Evolutionary conservation across 2,329 filamentous ascomycete genomes (phyloP), one percentile per base, ranked within the genome.

Genomic region (Graphilbum sp.): DNA sequence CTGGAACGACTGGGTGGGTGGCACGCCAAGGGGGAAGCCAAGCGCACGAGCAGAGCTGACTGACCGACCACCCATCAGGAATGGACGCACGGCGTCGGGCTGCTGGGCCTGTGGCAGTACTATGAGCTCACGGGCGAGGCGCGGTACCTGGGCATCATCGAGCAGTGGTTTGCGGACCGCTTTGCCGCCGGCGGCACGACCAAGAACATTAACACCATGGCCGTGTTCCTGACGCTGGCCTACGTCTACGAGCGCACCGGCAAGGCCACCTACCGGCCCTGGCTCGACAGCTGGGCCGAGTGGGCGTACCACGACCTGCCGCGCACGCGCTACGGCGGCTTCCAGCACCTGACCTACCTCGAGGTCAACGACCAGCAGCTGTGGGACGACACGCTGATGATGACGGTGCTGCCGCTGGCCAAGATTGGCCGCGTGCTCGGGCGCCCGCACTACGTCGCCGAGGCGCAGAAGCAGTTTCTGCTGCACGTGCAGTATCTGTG

Each of bases 351-450:
- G 43, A 87, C 81, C 0, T 86, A 86, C 48, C 57, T 77, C 24
- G 67, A 72, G 3, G 66, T 70, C 45, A 85, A 88, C 55, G 65
- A 75, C 44, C 68, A 83, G 53, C 78, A 87, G 59, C 64, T 87
- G 18, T 88, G 82, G 82, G 82, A 86, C 47, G 82, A 88, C 53
- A 88, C 82, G 6, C 64, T 88, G 33, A 87, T 88, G 81, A 88
- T 88, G 82, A 86, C 79, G 1, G 81, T 85, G 6, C 60, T 87
- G 56, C 82, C 82, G 2, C 63, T 87, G 16, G 80, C 80, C 16
- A 87, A 87, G 60, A 86, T 86, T 43, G 82, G 82, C 1, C 66
- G 75, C 40, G 61, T 85, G 4, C 66, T 88, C 3, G 63, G 70
- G 43, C 63, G 80, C 2, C 77, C 78, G 0, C 69, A 79, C 46